Percentiles rank a stretch among this genome's conserved stretches.
phyloP scores from a whole-genome alignment of 306 rosid species.

The Leucaena leucocephala region DNA sequence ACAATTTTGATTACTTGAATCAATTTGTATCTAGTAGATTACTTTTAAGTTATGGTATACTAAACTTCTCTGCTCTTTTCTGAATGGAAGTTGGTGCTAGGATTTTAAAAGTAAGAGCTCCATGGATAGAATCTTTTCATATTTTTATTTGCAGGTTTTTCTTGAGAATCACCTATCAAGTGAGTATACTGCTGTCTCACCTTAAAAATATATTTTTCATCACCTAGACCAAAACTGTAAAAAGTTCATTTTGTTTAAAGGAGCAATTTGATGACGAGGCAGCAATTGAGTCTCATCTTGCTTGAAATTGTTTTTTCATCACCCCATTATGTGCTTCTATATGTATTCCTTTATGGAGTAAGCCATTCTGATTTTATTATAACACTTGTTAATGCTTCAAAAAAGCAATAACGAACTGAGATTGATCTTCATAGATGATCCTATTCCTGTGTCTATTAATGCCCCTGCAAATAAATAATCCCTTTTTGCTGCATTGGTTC shows the following conservation, averaged over 20 bases:
- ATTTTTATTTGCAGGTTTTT: no score
- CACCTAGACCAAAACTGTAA: not conserved
- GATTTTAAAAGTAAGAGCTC: slow-evolving; percentile 12
- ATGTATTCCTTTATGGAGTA: not conserved
- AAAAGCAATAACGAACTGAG: no score
- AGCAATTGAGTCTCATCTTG: not conserved
- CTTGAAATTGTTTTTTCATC: no score
- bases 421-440: not conserved
- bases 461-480: not conserved
- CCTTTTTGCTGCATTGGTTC: not conserved
- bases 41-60: slow-evolving; percentile 26
- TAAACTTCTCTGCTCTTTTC: slow-evolving; percentile 24
- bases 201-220: not conserved
- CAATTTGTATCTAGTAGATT: slow-evolving; percentile 25
- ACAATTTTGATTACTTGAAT: slow-evolving; percentile 36
- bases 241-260: not conserved
- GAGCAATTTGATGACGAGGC: not conserved
- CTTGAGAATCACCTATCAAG: slow-evolving; percentile 8
- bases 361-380: no score
- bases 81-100: not conserved
- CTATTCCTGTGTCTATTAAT: not conserved
- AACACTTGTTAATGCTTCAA: not conserved
- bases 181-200: not conserved
- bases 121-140: not conserved
- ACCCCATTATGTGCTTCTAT: not conserved